Evolutionary conservation across 306 rosid genomes (phyloP).

Genomic region (Nissolia schottii): DNA sequence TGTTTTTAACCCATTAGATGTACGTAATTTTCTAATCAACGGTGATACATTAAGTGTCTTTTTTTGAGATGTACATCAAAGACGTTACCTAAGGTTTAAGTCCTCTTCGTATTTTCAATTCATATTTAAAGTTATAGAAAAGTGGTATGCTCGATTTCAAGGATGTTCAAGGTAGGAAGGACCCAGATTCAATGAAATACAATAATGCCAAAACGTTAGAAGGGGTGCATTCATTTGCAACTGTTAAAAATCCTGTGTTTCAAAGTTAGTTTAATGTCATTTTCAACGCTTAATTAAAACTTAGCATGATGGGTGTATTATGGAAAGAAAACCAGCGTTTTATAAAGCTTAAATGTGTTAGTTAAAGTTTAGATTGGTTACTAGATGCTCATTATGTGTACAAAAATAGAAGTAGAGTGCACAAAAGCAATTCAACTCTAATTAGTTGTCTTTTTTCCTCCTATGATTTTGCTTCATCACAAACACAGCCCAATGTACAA

Average conservation of each 20-base stretch:
- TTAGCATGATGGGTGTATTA: not conserved
- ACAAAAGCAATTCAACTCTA: not conserved
- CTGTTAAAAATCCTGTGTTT: not conserved
- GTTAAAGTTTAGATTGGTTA: not conserved
- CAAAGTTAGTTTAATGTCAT: not conserved
- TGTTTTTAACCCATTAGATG: no score
- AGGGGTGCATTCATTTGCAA: not conserved
- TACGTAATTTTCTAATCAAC: no score
- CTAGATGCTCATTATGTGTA: no score
- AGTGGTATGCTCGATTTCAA: not conserved
- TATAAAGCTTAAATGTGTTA: not conserved
- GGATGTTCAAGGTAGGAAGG: not conserved
- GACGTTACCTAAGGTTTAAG: not conserved
- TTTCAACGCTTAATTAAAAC: not conserved
- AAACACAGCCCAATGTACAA: no score
- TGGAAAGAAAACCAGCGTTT: not conserved
- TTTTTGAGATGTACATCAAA: no score
- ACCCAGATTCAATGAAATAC: not conserved
- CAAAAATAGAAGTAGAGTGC: no score
- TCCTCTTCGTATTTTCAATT: not conserved
- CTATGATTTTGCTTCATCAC: not conserved
- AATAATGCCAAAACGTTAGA: not conserved
- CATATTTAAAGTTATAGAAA: not conserved
- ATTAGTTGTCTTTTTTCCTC: not conserved
- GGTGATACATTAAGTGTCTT: no score